Evolutionary conservation across 768 basidiomycete species (phyloP), one percentile per base, ranked within the genome.

Genomic region (Collybia sordida): DNA sequence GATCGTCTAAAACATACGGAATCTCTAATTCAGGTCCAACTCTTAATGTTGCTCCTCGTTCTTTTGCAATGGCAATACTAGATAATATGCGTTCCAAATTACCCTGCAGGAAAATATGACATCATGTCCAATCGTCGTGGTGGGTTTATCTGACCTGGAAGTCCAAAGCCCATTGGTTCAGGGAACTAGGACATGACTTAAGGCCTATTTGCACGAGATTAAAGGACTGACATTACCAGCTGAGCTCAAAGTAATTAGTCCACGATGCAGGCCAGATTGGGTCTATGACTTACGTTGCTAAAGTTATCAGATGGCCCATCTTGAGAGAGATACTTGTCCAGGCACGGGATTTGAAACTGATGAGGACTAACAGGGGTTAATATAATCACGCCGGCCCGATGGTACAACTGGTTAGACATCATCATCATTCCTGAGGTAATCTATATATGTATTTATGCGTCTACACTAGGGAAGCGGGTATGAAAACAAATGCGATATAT

Each of bases 21-120:
- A 99, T 93, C 71, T 99, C 97, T 5, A 98, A 77, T 63, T 98
- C 97, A 7, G 97, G 97, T 9, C 97, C 97, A 19, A 99, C 96
- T 64, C 97, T 78, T 25, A 99, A 71, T 2, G 87, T 89, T 9
- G 95, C 95, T 3, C 95, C 95, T 48, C 85, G 78, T 47, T 81
- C 78, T 66, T 96, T 98, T 3, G 97, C 96, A 42, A 95, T 82
- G 3, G 74, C 70, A 54, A 99, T 98, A 53, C 93, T 96, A 40
- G 80, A 77, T 35, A 98, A 67, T 50, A 98, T 98, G 18, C 97
- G 84, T 56, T 93, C 88, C 60, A 89, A 82, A 64, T 98, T 99
- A 22, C 97, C 97, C 92, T 97, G 48, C 6, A 14, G 24, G 24
- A 4, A 6, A 35, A 15, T 24, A 14, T 58, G 45, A 38, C 19